Conservation (phyloP, 257 asterid genomes). For the Solanum clarkiae region DNA sequence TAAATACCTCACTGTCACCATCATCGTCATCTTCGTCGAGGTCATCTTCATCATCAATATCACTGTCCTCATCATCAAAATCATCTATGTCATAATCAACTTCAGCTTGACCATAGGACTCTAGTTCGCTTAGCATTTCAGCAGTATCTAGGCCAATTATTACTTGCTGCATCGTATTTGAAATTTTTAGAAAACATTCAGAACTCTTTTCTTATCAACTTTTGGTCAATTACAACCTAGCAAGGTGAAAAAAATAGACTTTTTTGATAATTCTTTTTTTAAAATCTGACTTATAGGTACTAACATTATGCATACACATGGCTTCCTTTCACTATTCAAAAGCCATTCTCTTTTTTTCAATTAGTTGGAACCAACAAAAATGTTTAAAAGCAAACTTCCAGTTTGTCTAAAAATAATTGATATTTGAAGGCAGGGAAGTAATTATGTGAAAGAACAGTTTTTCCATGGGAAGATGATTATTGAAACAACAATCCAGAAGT, state of each 20-base stretch:
- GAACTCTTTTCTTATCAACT: neutral
- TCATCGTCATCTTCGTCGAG: constrained; percentile 45
- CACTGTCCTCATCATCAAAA: constrained; percentile 61
- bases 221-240: neutral
- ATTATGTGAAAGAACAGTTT: neutral
- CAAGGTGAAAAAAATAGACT: neutral
- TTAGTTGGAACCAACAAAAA: neutral
- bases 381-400: neutral
- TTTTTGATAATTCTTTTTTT: neutral
- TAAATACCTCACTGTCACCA: constrained; percentile 29
- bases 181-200: constrained; percentile 17
- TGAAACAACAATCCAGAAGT: neutral
- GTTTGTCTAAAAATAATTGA: neutral
- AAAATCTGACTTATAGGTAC: neutral
- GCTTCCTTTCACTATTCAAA: neutral
- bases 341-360: neutral
- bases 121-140: constrained; percentile 75
- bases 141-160: constrained; percentile 82
- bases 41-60: constrained; percentile 55
- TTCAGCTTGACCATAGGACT: constrained; percentile 61
- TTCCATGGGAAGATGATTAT: neutral
- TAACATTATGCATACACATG: neutral
- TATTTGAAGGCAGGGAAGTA: neutral
- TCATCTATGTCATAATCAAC: constrained; percentile 54
- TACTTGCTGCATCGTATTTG: constrained; percentile 72